Conservation (phyloP, 2,329 filamentous ascomycete genomes). For the Penicillium sp. region DNA sequence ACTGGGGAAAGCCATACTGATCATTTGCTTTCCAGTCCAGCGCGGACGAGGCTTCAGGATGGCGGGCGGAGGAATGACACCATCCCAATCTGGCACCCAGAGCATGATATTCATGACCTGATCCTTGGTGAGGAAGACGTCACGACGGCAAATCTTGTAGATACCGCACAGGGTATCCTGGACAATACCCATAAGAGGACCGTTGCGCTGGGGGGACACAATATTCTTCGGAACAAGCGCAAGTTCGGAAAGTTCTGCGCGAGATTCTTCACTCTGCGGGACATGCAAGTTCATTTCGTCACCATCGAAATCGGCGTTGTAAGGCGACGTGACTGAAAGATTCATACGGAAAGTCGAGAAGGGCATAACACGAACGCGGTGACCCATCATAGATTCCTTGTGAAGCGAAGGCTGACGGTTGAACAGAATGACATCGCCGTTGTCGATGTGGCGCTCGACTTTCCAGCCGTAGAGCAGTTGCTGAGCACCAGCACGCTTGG, state of each 20-base stretch:
- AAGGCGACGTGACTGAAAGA: constrained; percentile 93
- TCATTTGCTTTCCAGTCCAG: constrained; percentile 98
- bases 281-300: constrained; percentile 99
- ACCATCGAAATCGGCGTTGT: constrained; percentile 99
- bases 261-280: constrained; percentile 93
- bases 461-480: constrained; percentile 98
- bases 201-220: constrained; percentile 94
- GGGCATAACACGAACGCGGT: constrained; percentile 95
- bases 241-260: constrained; percentile 88
- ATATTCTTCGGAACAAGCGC: constrained; percentile 99
- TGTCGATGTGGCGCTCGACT: constrained; percentile 92
- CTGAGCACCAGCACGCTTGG: constrained; percentile 74
- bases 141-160: constrained; percentile 93
- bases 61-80: constrained; percentile 86
- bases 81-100: constrained; percentile 98
- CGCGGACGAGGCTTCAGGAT: constrained; percentile 87
- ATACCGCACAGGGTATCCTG: constrained; percentile 95
- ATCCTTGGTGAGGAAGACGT: constrained; percentile 85
- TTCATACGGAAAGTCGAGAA: constrained; percentile 99
- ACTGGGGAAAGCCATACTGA: constrained; percentile 85
- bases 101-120: constrained; percentile 95
- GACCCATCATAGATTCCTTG: constrained; percentile 99
- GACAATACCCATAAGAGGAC: constrained; percentile 98
- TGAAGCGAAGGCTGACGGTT: constrained; percentile 98
- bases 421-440: constrained; percentile 98